Evolutionary conservation across 345 rosid species (phyloP), one percentile per base, ranked within the genome.

Genomic region (Salix udensis): DNA sequence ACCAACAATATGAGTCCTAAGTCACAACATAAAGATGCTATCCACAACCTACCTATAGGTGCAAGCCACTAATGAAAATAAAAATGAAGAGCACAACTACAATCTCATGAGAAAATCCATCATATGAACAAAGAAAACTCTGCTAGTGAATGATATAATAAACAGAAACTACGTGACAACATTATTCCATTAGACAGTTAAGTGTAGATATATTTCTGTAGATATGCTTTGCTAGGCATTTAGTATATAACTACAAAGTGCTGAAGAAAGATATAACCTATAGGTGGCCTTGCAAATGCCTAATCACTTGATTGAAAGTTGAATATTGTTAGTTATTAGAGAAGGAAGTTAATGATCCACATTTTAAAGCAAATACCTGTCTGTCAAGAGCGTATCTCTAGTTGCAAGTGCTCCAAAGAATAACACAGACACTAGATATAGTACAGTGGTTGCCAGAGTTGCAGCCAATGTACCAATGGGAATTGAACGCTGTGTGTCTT

Each of bases 381-480:
- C 97, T 23, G 97, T 94, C 90, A 94, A 88, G 83, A 96, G 95
- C 78, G 79, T 91, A 77, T 94, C 74, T 83, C 98, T 90, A 68
- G 91, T 92, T 46, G 97, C 97, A 71, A 94, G 84, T 73, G 99
- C 93, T 84, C 99, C 98, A 82, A 96, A 91, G 71, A 91, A 80
- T 65, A 96, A 64, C 78, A 88, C 99, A 73, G 97, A 92, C 60
- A 92, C 78, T 62, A 94, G 5, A 86, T 94, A 96, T 62, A 96
- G 84, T 61, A 69, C 83, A 71, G 99, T 88, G 46, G 99, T 96
- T 58, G 91, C 72, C 70, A 96, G 91, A 81, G 97, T 94, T 74
- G 99, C 99, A 82, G 98, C 88, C 85, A 96, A 85, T 70, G 99
- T 96, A 76, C 99, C 99, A 36, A 94, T 8, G 2, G 99, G 98